These are phyloP conservation scores for Sclerotinia subarctica DNA, from an alignment of 2,329 filamentous ascomycete genomes.

Conservation along the genomic window DNA sequence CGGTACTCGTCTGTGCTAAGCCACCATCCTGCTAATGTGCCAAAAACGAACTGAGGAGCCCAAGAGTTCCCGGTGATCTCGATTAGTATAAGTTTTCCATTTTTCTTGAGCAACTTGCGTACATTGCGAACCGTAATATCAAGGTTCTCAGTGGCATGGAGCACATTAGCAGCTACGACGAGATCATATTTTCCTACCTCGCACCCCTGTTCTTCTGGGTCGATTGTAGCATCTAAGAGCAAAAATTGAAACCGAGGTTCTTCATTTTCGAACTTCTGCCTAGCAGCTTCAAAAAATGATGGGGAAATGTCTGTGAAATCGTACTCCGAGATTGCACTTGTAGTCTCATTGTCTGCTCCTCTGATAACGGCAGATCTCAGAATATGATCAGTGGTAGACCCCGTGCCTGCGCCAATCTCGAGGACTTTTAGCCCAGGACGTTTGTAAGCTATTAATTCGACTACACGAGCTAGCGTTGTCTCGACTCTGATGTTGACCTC, in stretches of 20 bases:
- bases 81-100: constrained; percentile 33
- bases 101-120: constrained; percentile 34
- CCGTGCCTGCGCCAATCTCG: constrained; percentile 28
- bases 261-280: constrained; percentile 32
- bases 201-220: constrained; percentile 26
- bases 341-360: background rate
- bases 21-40: constrained; percentile 24
- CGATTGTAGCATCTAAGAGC: constrained; percentile 28
- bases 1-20: constrained; percentile 21
- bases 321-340: constrained; percentile 35
- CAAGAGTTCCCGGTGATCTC: constrained; percentile 26
- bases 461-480: background rate
- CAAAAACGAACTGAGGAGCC: background rate
- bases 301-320: constrained; percentile 46
- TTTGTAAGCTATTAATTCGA: background rate
- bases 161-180: constrained; percentile 29
- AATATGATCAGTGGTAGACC: background rate
- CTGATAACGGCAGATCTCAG: background rate
- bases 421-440: constrained; percentile 23
- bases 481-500: background rate
- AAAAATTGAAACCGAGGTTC: constrained; percentile 31
- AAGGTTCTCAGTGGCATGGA: constrained; percentile 31
- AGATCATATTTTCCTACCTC: constrained; percentile 26
- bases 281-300: constrained; percentile 42
- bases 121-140: constrained; percentile 32